A percentile compares a stretch with the other conserved stretches of the same genome.
These are phyloP conservation scores for Picea abies DNA, from an alignment of 83 land plant species.

Conservation along the genomic window DNA sequence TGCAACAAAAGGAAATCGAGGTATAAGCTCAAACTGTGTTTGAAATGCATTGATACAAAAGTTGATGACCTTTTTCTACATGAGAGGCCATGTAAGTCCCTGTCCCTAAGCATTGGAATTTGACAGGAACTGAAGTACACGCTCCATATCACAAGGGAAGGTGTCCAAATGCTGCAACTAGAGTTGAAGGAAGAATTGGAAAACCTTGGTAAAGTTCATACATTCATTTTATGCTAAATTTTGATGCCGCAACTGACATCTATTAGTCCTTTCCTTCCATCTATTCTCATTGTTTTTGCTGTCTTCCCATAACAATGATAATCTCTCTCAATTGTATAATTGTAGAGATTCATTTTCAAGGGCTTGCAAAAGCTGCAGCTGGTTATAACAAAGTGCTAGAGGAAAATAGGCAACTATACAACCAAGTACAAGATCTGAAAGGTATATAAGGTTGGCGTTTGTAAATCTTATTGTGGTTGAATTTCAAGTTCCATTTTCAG, in stretches of 20 bases:
- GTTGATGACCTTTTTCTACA: not conserved
- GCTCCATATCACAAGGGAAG: constrained; percentile 25
- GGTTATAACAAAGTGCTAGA: constrained; percentile 64
- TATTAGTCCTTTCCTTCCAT: not conserved
- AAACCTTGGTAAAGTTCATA: constrained; percentile 39
- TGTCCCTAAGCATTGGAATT: not conserved
- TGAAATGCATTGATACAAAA: constrained; percentile 4
- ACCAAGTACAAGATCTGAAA: constrained; percentile 76
- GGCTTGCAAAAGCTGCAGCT: constrained; percentile 42
- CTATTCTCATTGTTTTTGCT: not conserved
- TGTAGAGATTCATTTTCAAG: constrained; percentile 28
- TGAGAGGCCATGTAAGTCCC: not conserved
- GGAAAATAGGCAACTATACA: constrained; percentile 62
- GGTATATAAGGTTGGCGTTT: constrained; percentile 23
- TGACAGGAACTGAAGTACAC: constrained; percentile 38
- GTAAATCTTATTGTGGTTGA: constrained; percentile 1
- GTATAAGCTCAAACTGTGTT: not conserved
- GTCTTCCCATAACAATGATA: not conserved
- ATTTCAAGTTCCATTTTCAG: not conserved
- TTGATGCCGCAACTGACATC: not conserved
- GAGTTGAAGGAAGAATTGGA: constrained; percentile 40
- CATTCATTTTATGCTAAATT: not conserved
- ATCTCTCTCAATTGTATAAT: not conserved
- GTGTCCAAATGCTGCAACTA: constrained; percentile 22
- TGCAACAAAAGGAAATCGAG: constrained; percentile 9